Base-by-base conservation (phyloP, 176 grass and related monocot genomes). In the Avena eriantha region DNA sequence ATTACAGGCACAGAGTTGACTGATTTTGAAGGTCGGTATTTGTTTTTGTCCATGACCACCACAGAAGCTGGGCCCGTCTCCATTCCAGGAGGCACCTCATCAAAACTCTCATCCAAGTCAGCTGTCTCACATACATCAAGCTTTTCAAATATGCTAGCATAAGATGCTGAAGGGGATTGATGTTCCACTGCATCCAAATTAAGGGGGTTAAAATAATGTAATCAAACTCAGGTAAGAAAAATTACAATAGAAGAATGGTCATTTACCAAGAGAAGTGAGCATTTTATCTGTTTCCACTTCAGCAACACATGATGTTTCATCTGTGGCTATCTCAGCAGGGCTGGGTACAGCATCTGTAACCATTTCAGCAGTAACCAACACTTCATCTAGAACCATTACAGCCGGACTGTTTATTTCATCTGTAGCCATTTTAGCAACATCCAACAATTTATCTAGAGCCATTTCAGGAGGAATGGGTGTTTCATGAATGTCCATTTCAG, bases 21-120 rank as follows among this genome's bases (percentile, higher is more conserved):
- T 83, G 80, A 78, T 41, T 78, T 84, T 89, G 76, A 79, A 64
- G 93, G 88, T 21, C 36, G 51, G 60, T 90, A 92, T 84, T 91
- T 92, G 64, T 71, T 84, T 85, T 80, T 88, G 4, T 76, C 82
- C 73, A 51, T 45, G 47, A 84, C 61, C 47, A 79, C 26, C 71
- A 90, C 65, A 65, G 83, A 53, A 77, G 68, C 36, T 63, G 80
- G 85, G 60, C 76, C 89, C 66, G 79, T 71, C 84, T 95, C 86
- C 77, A 89, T 46, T 79, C 90, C 93, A 88, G 93, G 93, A 77
- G 89, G 84, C 35, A 91, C 79, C 85, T 95, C 95, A 82, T 93
- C 91, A 88, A 86, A 85, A 90, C 73, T 80, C 26, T 92, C 90
- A 85, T 89, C 66, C 79, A 77, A 73, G 47, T 78, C 84, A 39